These are phyloP conservation scores for Candida loeiensis DNA, from an alignment of 805 yeast species.

Conservation along the genomic window DNA sequence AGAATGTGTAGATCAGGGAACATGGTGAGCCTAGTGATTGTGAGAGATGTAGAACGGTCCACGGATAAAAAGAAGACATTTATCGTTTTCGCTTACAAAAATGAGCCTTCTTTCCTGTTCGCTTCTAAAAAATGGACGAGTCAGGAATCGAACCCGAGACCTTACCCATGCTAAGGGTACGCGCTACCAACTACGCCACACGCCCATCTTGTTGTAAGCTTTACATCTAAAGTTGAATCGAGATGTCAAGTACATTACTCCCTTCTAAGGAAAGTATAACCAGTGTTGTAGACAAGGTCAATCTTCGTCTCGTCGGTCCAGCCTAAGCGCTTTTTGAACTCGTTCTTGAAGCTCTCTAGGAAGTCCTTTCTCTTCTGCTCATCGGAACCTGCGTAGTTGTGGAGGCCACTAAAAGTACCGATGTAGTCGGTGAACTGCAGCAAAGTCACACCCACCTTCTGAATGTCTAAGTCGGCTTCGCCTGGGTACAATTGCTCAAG, in stretches of 20 bases:
- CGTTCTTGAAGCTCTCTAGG: constrained; percentile 30
- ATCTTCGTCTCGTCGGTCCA: constrained; percentile 45
- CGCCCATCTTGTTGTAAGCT: constrained; percentile 31
- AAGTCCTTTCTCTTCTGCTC: constrained; percentile 21
- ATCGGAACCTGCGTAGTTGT: constrained; percentile 5
- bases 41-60: too few relatives aligned
- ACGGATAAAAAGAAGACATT: too few relatives aligned
- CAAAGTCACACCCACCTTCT: constrained; percentile 1
- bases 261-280: constrained; percentile 46
- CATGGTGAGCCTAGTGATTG: too few relatives aligned
- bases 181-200: constrained; percentile 86
- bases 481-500: constrained; percentile 1
- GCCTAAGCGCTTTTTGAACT: constrained; percentile 36
- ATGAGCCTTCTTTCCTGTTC: too few relatives aligned
- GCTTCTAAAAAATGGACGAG: constrained; percentile 61
- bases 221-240: not conserved
- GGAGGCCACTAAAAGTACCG: constrained; percentile 7
- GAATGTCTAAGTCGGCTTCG: constrained; percentile 6
- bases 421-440: constrained; percentile 5
- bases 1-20: too few relatives aligned
- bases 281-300: constrained; percentile 48
- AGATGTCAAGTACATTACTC: not conserved
- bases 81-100: too few relatives aligned
- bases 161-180: constrained; percentile 78
- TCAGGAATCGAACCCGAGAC: constrained; percentile 78